Conservation (phyloP, 495 filamentous ascomycete genomes). For the Penicillium salamii region DNA sequence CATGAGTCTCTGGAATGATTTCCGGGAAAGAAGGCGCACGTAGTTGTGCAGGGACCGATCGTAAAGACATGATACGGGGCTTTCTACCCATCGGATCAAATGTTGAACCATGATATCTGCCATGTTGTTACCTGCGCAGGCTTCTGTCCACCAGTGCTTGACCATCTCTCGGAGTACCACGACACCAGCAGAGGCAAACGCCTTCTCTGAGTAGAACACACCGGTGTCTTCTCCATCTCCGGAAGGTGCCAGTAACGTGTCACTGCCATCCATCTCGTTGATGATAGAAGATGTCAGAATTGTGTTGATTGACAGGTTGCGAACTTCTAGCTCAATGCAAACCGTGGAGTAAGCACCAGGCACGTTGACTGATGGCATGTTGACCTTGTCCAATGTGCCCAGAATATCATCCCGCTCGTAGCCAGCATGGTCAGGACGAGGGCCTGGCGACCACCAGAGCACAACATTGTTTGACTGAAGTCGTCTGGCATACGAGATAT, state of each 20-base stretch:
- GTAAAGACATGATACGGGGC: constrained; percentile 86
- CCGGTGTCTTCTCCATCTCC: constrained; percentile 60
- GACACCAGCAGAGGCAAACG: constrained; percentile 88
- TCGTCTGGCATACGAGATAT: constrained; percentile 89
- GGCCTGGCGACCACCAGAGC: constrained; percentile 92
- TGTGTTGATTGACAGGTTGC: constrained; percentile 96
- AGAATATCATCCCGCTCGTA: constrained; percentile 91
- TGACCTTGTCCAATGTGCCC: constrained; percentile 79
- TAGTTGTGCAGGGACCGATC: constrained; percentile 96
- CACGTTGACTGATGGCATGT: constrained; percentile 90
- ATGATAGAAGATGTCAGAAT: constrained; percentile 96
- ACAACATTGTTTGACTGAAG: constrained; percentile 91
- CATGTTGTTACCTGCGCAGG: constrained; percentile 86
- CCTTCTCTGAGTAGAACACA: constrained; percentile 80
- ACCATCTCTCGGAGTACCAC: constrained; percentile 95
- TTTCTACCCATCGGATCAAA: constrained; percentile 94
- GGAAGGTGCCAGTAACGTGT: constrained; percentile 63
- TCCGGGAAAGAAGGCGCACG: constrained; percentile 95
- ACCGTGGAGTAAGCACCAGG: constrained; percentile 93
- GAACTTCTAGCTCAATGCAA: constrained; percentile 91
- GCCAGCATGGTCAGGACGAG: constrained; percentile 90
- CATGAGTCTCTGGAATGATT: constrained; percentile 96
- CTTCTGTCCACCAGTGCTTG: constrained; percentile 96
- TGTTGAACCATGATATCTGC: constrained; percentile 98
- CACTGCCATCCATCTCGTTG: constrained; percentile 87